A percentile compares a stretch with the other conserved stretches of the same genome.
Conservation (phyloP, 805 yeast species). For the Wickerhamomyces rabaulensis region DNA sequence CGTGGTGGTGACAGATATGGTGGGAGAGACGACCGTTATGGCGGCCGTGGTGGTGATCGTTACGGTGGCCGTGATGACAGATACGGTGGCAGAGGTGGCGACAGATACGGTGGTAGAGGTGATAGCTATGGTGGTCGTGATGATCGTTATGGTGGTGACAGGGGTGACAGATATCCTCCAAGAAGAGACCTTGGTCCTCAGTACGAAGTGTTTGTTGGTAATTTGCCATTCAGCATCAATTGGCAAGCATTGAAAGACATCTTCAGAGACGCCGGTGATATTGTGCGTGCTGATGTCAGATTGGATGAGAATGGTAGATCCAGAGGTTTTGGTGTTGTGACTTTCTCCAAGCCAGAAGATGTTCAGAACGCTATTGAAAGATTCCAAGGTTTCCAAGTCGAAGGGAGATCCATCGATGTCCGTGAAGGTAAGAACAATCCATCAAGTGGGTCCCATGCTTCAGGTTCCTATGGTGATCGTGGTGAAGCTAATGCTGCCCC, state of each 20-base stretch:
- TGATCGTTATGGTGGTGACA: conserved; percentile 9
- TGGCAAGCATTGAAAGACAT: conserved; percentile 87
- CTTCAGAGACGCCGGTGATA: conserved; percentile 71
- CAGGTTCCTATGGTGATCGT: background rate
- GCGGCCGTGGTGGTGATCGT: conserved; percentile 7
- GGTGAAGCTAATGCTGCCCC: background rate
- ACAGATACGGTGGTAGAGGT: conserved; percentile 5
- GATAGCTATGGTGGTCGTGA: conserved; percentile 3
- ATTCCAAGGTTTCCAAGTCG: conserved; percentile 64
- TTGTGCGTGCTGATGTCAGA: conserved; percentile 78
- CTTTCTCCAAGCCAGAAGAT: conserved; percentile 58
- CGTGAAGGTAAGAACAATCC: conserved; percentile 57
- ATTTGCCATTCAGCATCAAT: conserved; percentile 73
- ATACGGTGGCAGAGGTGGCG: conserved; percentile 9
- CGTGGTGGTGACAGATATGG: conserved; percentile 16
- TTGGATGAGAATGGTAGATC: conserved; percentile 66
- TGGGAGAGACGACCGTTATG: conserved; percentile 5
- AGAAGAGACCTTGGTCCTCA: conserved; percentile 21
- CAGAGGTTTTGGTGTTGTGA: conserved; percentile 81
- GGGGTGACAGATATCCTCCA: conserved; percentile 20
- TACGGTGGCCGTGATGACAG: conserved; percentile 4
- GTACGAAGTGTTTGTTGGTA: conserved; percentile 67
- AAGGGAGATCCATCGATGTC: conserved; percentile 76
- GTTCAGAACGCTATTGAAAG: conserved; percentile 66
- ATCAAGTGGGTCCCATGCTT: background rate